Conservation (phyloP, 169 alveolate species). For the Eimeria tenella region DNA sequence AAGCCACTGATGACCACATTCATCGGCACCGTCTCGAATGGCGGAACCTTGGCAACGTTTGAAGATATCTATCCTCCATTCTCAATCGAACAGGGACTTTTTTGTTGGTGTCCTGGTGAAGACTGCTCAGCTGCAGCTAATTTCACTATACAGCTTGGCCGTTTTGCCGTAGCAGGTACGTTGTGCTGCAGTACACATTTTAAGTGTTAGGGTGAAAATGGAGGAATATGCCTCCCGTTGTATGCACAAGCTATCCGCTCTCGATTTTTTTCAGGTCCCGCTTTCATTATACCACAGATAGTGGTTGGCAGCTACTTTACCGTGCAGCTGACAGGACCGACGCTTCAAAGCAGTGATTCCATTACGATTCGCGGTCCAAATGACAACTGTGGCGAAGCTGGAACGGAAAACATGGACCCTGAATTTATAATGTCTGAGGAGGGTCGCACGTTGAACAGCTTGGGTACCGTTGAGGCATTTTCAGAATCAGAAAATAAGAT, state of each 20-base stretch:
- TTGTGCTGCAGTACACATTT: background rate
- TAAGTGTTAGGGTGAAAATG: background rate
- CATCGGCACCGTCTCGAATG: conserved; percentile 39
- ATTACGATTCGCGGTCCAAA: conserved; percentile 48
- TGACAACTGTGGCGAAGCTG: conserved; percentile 56
- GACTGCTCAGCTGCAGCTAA: conserved; percentile 22
- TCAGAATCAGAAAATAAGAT: background rate
- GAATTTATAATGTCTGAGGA: conserved; percentile 4
- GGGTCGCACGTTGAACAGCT: conserved; percentile 31
- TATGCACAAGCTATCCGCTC: background rate
- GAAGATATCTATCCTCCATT: conserved; percentile 38
- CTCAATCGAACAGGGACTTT: conserved; percentile 26
- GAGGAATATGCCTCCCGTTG: background rate
- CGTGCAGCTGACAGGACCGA: conserved; percentile 54
- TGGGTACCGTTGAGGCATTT: conserved; percentile 47
- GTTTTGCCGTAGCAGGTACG: conserved; percentile 64
- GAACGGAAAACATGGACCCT: conserved; percentile 71
- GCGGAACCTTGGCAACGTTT: conserved; percentile 34
- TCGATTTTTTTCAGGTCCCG: conserved; percentile 49
- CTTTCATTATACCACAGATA: conserved; percentile 11
- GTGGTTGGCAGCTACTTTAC: conserved; percentile 63
- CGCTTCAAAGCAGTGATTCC: conserved; percentile 22
- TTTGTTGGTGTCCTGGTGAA: conserved; percentile 69
- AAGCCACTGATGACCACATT: conserved; percentile 36
- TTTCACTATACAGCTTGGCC: conserved; percentile 49